Conservation (phyloP, 139 green algal species). For the Trebouxia sp. region DNA sequence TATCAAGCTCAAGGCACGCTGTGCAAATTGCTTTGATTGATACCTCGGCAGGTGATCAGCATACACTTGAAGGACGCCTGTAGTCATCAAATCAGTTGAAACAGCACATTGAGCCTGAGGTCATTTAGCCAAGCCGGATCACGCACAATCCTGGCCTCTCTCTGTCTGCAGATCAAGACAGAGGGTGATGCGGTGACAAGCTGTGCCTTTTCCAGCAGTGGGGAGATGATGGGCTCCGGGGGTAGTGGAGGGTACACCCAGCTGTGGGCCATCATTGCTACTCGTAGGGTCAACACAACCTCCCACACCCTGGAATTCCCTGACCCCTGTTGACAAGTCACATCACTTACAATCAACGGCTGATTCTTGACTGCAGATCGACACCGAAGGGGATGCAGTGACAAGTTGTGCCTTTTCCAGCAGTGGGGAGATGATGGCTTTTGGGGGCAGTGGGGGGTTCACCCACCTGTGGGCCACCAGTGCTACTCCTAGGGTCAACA, state of each 20-base stretch:
- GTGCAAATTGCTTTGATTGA: too few relatives aligned
- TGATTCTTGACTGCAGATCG: conserved; percentile 43
- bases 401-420: conserved; percentile 40
- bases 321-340: too few relatives aligned
- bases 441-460: conserved; percentile 77
- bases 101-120: neutral
- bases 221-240: conserved; percentile 74
- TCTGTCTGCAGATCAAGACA: conserved; percentile 55
- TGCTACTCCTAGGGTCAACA: conserved; percentile 34
- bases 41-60: too few relatives aligned
- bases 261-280: conserved; percentile 58
- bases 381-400: conserved; percentile 66
- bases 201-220: conserved; percentile 50
- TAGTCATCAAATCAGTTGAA: too few relatives aligned
- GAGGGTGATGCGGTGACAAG: conserved; percentile 56
- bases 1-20: too few relatives aligned
- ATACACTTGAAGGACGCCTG: too few relatives aligned
- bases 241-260: conserved; percentile 78
- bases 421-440: conserved; percentile 71
- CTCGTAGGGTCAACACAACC: conserved; percentile 25
- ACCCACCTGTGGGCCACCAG: conserved; percentile 75
- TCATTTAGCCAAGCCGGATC: neutral
- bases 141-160: neutral
- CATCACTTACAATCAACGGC: too few relatives aligned
- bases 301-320: conserved; percentile 29